Evolutionary conservation across 345 rosid genomes (phyloP).

Genomic region (Gynandropsis gynandra): DNA sequence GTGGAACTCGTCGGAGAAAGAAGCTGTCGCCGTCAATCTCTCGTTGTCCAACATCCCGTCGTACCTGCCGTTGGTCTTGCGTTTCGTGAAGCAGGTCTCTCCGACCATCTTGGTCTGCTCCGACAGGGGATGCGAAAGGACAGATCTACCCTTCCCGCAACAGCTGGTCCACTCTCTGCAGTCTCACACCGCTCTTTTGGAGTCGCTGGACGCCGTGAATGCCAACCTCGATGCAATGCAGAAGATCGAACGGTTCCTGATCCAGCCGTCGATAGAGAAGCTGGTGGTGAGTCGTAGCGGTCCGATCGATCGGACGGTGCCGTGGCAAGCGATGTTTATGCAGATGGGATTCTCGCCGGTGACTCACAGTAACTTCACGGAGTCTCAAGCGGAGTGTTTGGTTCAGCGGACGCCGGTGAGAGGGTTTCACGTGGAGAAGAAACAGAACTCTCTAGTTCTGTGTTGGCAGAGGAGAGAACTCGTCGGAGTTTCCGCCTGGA

Average conservation of each 20-base stretch:
- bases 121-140: slow-evolving; percentile 76
- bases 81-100: slow-evolving; percentile 63
- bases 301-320: slow-evolving; percentile 31
- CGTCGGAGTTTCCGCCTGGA: slow-evolving; percentile 82
- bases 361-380: slow-evolving; percentile 72
- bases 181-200: slow-evolving; percentile 53
- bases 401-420: slow-evolving; percentile 62
- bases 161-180: slow-evolving; percentile 65
- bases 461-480: slow-evolving; percentile 86
- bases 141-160: slow-evolving; percentile 67
- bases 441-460: slow-evolving; percentile 64
- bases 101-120: slow-evolving; percentile 75
- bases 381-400: slow-evolving; percentile 84
- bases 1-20: slow-evolving; percentile 36
- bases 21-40: slow-evolving; percentile 69
- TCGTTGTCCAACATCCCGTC: slow-evolving; percentile 54
- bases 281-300: slow-evolving; percentile 55
- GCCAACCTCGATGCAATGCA: slow-evolving; percentile 57
- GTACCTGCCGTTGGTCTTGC: slow-evolving; percentile 47
- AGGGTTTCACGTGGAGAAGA: slow-evolving; percentile 90
- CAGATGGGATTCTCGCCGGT: slow-evolving; percentile 64
- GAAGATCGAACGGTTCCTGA: slow-evolving; percentile 74
- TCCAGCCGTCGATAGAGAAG: slow-evolving; percentile 70
- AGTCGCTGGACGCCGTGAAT: slow-evolving; percentile 80
- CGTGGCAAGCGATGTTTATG: slow-evolving; percentile 65